Conservation (phyloP, 2,329 filamentous ascomycete genomes). For the Orbilia oligospora region DNA sequence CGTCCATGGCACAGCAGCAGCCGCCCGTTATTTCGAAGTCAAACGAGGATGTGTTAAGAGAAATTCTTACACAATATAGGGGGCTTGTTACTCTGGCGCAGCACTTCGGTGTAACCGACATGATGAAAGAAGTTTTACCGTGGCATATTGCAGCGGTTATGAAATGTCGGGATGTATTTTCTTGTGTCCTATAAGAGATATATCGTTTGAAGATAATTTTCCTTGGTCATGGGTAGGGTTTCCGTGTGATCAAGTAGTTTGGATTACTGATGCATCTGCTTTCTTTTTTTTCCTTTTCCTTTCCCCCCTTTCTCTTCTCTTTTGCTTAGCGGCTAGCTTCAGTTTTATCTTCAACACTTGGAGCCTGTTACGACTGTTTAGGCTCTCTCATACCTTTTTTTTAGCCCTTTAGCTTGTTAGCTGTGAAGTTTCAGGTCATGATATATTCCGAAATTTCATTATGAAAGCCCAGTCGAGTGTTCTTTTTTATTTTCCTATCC, state of each 20-base stretch:
- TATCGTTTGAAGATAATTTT: background rate
- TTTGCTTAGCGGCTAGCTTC: slow-evolving; percentile 14
- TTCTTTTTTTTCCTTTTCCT: background rate
- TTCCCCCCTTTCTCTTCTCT: background rate
- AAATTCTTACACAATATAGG: slow-evolving; percentile 79
- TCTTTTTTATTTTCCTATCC: background rate
- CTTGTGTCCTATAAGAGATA: slow-evolving; percentile 42
- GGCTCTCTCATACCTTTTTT: slow-evolving; percentile 6
- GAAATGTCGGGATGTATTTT: slow-evolving; percentile 74
- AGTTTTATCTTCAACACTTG: background rate
- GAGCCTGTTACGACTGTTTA: slow-evolving; percentile 26
- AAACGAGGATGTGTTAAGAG: slow-evolving; percentile 77
- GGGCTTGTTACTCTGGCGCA: slow-evolving; percentile 78
- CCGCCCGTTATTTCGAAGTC: slow-evolving; percentile 68
- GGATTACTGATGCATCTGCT: background rate
- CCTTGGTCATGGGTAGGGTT: slow-evolving; percentile 11
- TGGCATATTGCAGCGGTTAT: slow-evolving; percentile 83
- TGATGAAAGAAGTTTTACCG: slow-evolving; percentile 76
- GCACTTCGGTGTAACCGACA: slow-evolving; percentile 75
- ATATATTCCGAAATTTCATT: slow-evolving; percentile 6
- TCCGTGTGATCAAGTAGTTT: slow-evolving; percentile 4
- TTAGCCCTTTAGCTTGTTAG: slow-evolving; percentile 12
- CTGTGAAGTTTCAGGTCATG: slow-evolving; percentile 3
- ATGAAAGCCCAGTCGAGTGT: slow-evolving; percentile 5
- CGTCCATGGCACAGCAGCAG: slow-evolving; percentile 65